These are phyloP conservation scores for Fimicolochytrium jonesii DNA, from an alignment of 192 early-diverging fungal genomes.

Conservation along the genomic window DNA sequence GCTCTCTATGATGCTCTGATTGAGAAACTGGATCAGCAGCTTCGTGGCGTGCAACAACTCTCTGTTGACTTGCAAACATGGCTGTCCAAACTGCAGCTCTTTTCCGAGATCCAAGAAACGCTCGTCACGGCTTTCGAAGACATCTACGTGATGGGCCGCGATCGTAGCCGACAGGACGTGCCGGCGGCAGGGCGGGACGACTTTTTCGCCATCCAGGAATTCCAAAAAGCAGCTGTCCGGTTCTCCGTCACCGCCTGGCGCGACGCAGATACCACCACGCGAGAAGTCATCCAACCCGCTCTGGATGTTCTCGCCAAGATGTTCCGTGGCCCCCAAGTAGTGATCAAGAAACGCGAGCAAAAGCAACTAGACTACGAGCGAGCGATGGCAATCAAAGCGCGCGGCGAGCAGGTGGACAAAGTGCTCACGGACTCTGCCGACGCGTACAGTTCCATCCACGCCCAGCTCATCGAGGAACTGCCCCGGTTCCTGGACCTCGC, in stretches of 20 bases:
- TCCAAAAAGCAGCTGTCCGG: slow-evolving; percentile 13
- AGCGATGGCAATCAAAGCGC: slow-evolving; percentile 51
- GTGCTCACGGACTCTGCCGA: slow-evolving; percentile 59
- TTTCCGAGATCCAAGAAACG: slow-evolving; percentile 50
- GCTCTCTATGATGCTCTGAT: slow-evolving; percentile 56
- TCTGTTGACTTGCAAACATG: slow-evolving; percentile 20
- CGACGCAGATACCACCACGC: slow-evolving; percentile 11
- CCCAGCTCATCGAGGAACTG: slow-evolving; percentile 68
- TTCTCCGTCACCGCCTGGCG: slow-evolving; percentile 14
- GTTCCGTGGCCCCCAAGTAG: slow-evolving; percentile 59
- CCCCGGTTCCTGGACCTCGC: slow-evolving; percentile 59
- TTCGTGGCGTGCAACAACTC: slow-evolving; percentile 47
- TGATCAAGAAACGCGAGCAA: slow-evolving; percentile 69
- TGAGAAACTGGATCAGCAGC: slow-evolving; percentile 52
- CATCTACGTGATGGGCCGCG: slow-evolving; percentile 41
- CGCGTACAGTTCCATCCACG: slow-evolving; percentile 63
- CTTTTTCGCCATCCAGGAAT: slow-evolving; percentile 12
- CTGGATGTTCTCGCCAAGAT: slow-evolving; percentile 20
- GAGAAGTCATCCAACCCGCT: slow-evolving; percentile 21
- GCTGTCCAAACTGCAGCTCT: slow-evolving; percentile 22
- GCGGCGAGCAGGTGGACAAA: slow-evolving; percentile 64
- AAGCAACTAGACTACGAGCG: slow-evolving; percentile 73
- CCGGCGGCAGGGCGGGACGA: not conserved
- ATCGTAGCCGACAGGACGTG: not conserved
- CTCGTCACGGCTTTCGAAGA: slow-evolving; percentile 54